Evolutionary conservation across 768 basidiomycete species (phyloP).

Genomic region (Terana coerulea): DNA sequence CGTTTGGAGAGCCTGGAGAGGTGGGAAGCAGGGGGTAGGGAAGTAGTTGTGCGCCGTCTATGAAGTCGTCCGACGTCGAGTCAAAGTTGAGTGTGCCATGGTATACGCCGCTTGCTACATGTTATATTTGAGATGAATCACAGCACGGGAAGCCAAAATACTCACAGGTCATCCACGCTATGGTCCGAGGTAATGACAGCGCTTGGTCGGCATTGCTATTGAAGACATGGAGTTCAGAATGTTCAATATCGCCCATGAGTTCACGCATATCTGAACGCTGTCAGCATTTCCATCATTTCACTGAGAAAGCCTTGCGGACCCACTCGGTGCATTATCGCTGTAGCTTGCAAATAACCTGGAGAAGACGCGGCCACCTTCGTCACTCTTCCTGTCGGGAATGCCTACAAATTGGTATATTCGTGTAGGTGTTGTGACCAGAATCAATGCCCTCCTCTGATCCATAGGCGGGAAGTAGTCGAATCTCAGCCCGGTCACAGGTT

Average conservation of each 20-base stretch:
- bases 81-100: slow-evolving; percentile 76
- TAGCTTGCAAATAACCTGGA: slow-evolving; percentile 70
- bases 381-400: slow-evolving; percentile 56
- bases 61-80: slow-evolving; percentile 63
- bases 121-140: neutral
- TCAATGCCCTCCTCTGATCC: slow-evolving; percentile 59
- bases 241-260: slow-evolving; percentile 71
- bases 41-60: slow-evolving; percentile 74
- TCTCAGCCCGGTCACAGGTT: slow-evolving; percentile 80
- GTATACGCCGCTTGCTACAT: slow-evolving; percentile 81
- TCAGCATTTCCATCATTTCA: slow-evolving; percentile 18
- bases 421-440: slow-evolving; percentile 81
- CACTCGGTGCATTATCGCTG: slow-evolving; percentile 78
- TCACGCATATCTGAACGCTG: slow-evolving; percentile 75
- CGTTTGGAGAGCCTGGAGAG: slow-evolving; percentile 28
- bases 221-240: slow-evolving; percentile 81
- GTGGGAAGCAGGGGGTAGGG: slow-evolving; percentile 59
- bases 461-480: slow-evolving; percentile 71
- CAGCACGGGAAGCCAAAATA: neutral
- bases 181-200: slow-evolving; percentile 60
- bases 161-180: slow-evolving; percentile 93
- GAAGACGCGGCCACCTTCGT: slow-evolving; percentile 77
- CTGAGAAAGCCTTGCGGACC: slow-evolving; percentile 24
- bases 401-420: slow-evolving; percentile 92
- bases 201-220: slow-evolving; percentile 68